A percentile compares a stretch with the other conserved stretches of the same genome.
These are phyloP conservation scores for Dioscorea alata DNA, from an alignment of 106 monocot species.

Conservation along the genomic window DNA sequence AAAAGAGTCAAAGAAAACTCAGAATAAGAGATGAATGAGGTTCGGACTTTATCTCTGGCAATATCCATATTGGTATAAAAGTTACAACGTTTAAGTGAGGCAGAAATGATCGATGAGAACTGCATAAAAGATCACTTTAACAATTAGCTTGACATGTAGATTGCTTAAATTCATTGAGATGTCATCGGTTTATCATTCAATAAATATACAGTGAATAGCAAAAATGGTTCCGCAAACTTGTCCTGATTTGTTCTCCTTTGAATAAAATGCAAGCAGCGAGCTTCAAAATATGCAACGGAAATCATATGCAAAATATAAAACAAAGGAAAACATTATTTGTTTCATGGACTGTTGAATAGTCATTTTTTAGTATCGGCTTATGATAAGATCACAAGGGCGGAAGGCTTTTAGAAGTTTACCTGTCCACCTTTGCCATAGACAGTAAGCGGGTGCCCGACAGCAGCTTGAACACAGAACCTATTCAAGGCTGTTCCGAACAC, in stretches of 20 bases:
- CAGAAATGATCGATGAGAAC: neutral
- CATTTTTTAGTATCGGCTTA: neutral
- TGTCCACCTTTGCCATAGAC: slow-evolving; percentile 97
- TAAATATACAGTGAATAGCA: no score
- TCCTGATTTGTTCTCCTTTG: neutral
- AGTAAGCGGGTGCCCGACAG: slow-evolving; percentile 92
- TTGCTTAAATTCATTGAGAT: no score
- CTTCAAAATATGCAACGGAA: neutral
- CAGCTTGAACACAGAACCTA: slow-evolving; percentile 98
- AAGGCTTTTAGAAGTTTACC: slow-evolving; percentile 30
- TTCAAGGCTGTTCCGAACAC: slow-evolving; percentile 94
- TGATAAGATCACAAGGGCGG: neutral
- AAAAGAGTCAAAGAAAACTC: neutral
- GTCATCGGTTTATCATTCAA: no score
- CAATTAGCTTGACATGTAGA: no score
- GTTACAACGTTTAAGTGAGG: neutral
- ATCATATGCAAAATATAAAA: neutral
- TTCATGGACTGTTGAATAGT: neutral
- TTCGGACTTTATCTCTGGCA: neutral
- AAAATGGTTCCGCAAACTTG: no score
- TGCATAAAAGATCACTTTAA: neutral
- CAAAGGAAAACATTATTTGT: neutral
- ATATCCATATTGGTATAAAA: neutral
- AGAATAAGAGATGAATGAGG: neutral
- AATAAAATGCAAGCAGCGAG: neutral